Conservation (phyloP, 768 basidiomycete species). For the Scleroderma citrinum region DNA sequence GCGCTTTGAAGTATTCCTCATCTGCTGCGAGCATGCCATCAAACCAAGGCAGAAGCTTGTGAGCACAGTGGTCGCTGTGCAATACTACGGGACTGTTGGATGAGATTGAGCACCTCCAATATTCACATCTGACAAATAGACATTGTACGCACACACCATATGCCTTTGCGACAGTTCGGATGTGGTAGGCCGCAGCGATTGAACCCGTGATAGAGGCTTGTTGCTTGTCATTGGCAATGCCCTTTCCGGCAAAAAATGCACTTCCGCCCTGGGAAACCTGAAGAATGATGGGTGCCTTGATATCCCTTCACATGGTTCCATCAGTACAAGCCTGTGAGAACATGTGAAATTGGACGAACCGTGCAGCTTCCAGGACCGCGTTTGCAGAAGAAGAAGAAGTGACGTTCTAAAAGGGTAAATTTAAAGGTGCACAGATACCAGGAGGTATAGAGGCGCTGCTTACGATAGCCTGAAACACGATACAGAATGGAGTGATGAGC, state of each 20-base stretch:
- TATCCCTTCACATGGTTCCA: slow-evolving; percentile 54
- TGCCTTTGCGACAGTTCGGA: slow-evolving; percentile 78
- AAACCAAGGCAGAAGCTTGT: slow-evolving; percentile 98
- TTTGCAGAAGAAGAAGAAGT: slow-evolving; percentile 97
- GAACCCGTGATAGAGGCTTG: slow-evolving; percentile 94
- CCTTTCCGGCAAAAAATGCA: slow-evolving; percentile 96
- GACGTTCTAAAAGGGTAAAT: slow-evolving; percentile 59
- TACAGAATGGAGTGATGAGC: no score
- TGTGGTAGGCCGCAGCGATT: slow-evolving; percentile 85
- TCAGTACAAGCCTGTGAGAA: slow-evolving; percentile 8
- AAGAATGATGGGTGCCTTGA: slow-evolving; percentile 96
- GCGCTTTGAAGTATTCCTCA: slow-evolving; percentile 85
- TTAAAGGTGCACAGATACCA: not conserved
- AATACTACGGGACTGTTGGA: slow-evolving; percentile 79
- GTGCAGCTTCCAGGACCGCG: slow-evolving; percentile 91
- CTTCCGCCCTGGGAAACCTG: slow-evolving; percentile 97
- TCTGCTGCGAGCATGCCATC: slow-evolving; percentile 98
- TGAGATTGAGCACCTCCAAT: not conserved
- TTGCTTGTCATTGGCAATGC: slow-evolving; percentile 89
- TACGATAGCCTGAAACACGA: slow-evolving; percentile 45
- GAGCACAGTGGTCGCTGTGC: slow-evolving; percentile 97
- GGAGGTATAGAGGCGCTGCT: slow-evolving; percentile 27
- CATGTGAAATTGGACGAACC: slow-evolving; percentile 38
- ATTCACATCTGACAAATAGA: not conserved
- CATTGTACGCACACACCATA: slow-evolving; percentile 80